phyloP scores from a whole-genome alignment of 768 basidiomycete genomes.

The Podaxis sp. region DNA sequence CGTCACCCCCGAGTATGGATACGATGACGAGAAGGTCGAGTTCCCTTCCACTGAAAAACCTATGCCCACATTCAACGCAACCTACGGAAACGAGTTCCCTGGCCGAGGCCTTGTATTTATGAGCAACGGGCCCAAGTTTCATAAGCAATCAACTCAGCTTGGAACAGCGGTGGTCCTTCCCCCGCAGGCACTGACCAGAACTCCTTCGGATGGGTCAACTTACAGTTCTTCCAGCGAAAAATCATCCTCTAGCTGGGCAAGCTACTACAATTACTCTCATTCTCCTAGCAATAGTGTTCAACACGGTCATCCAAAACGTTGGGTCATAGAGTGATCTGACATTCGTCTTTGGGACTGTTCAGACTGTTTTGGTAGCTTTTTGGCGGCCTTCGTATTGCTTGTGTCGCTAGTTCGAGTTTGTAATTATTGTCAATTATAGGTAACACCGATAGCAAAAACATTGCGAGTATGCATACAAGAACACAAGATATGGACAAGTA shows the following conservation, averaged over 20 bases:
- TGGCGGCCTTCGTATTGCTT: constrained; percentile 13
- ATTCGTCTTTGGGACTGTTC: constrained; percentile 9
- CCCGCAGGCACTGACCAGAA: constrained; percentile 34
- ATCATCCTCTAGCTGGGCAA: constrained; percentile 42
- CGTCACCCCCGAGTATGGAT: constrained; percentile 33
- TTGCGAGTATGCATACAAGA: not conserved
- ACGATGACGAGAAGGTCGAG: constrained; percentile 56
- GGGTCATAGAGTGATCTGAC: constrained; percentile 54
- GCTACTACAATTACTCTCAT: constrained; percentile 32
- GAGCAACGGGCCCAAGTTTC: constrained; percentile 47
- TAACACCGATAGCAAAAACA: not conserved
- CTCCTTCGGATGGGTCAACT: constrained; percentile 32
- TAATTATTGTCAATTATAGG: not conserved
- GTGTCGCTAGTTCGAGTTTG: constrained; percentile 1
- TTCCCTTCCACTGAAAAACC: constrained; percentile 56
- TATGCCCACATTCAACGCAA: constrained; percentile 54
- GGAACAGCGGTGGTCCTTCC: constrained; percentile 28
- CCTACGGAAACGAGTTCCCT: constrained; percentile 33
- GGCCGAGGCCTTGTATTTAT: constrained; percentile 24
- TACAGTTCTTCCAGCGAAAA: constrained; percentile 32
- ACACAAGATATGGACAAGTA: constrained; percentile 4
- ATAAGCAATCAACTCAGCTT: constrained; percentile 31
- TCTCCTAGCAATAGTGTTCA: constrained; percentile 27
- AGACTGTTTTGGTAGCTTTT: constrained; percentile 9
- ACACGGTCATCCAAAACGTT: constrained; percentile 41